phyloP scores from a whole-genome alignment of 805 yeast species.

The Hyphopichia homilentoma region DNA sequence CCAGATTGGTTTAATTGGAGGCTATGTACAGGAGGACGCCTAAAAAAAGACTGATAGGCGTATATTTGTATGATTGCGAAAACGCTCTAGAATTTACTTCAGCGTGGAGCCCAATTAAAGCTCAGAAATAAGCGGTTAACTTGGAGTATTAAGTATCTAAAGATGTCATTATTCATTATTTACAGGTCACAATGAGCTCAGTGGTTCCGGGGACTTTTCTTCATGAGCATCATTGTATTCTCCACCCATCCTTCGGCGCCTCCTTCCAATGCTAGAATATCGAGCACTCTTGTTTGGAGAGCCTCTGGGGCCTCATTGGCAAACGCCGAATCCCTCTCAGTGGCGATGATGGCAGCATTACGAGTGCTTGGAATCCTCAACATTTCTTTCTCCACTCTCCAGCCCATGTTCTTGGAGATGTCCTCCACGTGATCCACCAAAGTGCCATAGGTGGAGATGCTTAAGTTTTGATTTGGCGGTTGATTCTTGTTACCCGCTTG shows the following conservation, averaged over 20 bases:
- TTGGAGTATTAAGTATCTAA: neutral
- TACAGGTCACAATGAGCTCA: slow-evolving; percentile 17
- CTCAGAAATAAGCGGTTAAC: too few species aligned
- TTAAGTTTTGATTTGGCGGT: neutral
- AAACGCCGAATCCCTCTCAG: slow-evolving; percentile 26
- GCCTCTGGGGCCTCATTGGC: slow-evolving; percentile 26
- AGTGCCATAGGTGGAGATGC: slow-evolving; percentile 72
- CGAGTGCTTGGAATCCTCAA: slow-evolving; percentile 91
- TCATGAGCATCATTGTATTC: slow-evolving; percentile 67
- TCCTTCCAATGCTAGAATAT: slow-evolving; percentile 70
- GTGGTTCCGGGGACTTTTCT: slow-evolving; percentile 70
- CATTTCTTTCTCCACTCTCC: slow-evolving; percentile 84
- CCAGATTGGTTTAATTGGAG: too few species aligned
- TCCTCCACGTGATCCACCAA: slow-evolving; percentile 82
- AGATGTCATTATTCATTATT: neutral
- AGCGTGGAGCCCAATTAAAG: too few species aligned
- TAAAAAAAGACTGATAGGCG: too few species aligned
- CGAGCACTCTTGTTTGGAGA: slow-evolving; percentile 44
- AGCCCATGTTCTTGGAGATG: slow-evolving; percentile 65
- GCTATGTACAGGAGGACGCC: too few species aligned
- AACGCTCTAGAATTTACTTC: neutral
- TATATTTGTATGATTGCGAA: slow-evolving; percentile 1
- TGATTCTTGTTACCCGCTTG: neutral
- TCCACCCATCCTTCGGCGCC: slow-evolving; percentile 92
- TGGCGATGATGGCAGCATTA: slow-evolving; percentile 85